Evolutionary conservation across 345 rosid genomes (phyloP).

Genomic region (Sonneratia alba): DNA sequence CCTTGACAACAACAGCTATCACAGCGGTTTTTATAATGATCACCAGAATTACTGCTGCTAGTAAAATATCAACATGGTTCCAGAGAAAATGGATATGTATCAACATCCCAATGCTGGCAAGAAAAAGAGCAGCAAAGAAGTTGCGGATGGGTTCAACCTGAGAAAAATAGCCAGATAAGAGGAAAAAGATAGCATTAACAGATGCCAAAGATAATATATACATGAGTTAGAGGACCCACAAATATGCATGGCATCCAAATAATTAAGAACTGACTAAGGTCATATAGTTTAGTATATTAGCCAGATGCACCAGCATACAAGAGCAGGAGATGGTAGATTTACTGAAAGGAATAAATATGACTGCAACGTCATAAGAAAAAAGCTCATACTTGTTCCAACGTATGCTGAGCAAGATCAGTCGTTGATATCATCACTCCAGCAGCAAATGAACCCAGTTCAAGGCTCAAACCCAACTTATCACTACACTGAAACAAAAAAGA

Average conservation of each 20-base stretch:
- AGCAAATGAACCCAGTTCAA: constrained; percentile 96
- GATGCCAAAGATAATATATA: not conserved
- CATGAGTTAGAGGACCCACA: too few relatives aligned
- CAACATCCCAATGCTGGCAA: constrained; percentile 90
- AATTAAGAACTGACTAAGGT: not conserved
- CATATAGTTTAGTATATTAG: not conserved
- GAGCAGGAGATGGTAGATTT: constrained; percentile 1
- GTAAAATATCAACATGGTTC: constrained; percentile 81
- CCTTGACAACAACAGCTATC: constrained; percentile 60
- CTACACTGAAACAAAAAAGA: constrained; percentile 65
- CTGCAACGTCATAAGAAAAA: constrained; percentile 10
- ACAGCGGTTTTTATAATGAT: constrained; percentile 63
- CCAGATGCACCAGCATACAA: not conserved
- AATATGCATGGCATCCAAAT: not conserved
- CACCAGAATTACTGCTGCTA: constrained; percentile 77
- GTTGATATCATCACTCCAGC: constrained; percentile 99
- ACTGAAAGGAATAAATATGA: not conserved
- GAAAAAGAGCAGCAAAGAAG: constrained; percentile 87
- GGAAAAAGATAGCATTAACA: not conserved
- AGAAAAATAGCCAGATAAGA: constrained; percentile 12
- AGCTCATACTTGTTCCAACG: constrained; percentile 76
- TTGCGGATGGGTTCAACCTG: constrained; percentile 94
- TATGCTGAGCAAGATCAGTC: constrained; percentile 89
- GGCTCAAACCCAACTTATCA: constrained; percentile 93
- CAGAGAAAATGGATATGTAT: constrained; percentile 85